Base-by-base conservation (phyloP, 164 flowering plant genomes). In the Saururus chinensis region DNA sequence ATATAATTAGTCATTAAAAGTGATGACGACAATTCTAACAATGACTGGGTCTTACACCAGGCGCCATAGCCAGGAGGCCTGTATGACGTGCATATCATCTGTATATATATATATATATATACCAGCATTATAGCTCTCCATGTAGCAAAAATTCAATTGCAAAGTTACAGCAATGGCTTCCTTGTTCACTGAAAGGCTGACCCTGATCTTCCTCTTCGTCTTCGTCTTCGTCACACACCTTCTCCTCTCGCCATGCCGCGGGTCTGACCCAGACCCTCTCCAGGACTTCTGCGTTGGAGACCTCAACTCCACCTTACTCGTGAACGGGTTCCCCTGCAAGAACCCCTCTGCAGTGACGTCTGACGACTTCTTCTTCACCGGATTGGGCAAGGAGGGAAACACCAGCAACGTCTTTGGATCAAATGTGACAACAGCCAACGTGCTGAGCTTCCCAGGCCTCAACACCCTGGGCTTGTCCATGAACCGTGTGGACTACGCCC, bases 281-380 rank as follows among this genome's bases (percentile, higher is more conserved):
- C 87, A 84, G 69, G 92, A 86, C 70, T 79, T 84, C 76, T 87
- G 93, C 63, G 77, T 84, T 4, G 86, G 72, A 4, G 79, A 79
- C 56, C 25, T 79, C 41, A 70, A 54, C 0, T 42, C 70, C 30
- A 21, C 24, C 41, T 20, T 45, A 23, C 64, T 76, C 6, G 60
- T 79, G 9, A 84, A 82, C 56, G 88, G 87, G 55, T 83, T 82
- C 63, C 83, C 84, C 7, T 87, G 95, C 84, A 87, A 87, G 66
- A 76, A 80, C 14, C 58, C 30, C 23, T 71, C 87, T 9, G 16
- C 79, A 21, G 81, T 75, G 1, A 70, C 75, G 49, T 75, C 87
- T 19, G 74, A 69, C 13, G 89, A 86, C 61, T 85, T 87, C 72
- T 79, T 84, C 82, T 84, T 79, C 41, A 63, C 68, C 57, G 90